Percentiles rank a stretch among this genome's conserved stretches.
Conservation (phyloP, 352 stramenopile genomes). For the Pythium brassicae region DNA sequence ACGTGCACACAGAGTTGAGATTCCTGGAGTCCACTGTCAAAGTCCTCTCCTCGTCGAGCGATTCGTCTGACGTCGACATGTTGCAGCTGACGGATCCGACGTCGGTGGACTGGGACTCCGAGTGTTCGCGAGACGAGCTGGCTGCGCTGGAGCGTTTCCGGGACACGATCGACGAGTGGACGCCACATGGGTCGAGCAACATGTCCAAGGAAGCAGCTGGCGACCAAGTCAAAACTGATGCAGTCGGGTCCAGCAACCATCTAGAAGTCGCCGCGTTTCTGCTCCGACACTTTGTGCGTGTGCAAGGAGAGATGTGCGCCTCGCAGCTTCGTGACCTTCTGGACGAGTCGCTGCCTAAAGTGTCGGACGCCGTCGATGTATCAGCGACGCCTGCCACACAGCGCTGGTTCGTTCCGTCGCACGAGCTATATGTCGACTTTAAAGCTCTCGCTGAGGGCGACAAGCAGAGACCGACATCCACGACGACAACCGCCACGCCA, state of each 20-base stretch:
- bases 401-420: constrained; percentile 66
- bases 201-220: background rate
- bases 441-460: constrained; percentile 12
- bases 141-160: background rate
- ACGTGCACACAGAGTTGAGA: background rate
- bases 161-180: background rate
- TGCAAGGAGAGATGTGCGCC: background rate
- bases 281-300: background rate
- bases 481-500: background rate
- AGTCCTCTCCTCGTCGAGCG: background rate
- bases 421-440: constrained; percentile 78
- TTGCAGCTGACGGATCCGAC: too few species aligned
- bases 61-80: too few species aligned
- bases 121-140: too few species aligned
- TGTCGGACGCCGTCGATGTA: background rate
- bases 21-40: background rate
- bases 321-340: background rate
- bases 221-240: background rate
- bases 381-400: background rate
- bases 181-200: background rate
- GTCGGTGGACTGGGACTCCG: background rate
- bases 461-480: background rate
- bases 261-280: background rate
- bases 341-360: background rate
- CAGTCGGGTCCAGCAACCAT: background rate